Base-by-base conservation (phyloP, 108 stramenopile genomes). In the Pseudonitzschia delicatissima region DNA sequence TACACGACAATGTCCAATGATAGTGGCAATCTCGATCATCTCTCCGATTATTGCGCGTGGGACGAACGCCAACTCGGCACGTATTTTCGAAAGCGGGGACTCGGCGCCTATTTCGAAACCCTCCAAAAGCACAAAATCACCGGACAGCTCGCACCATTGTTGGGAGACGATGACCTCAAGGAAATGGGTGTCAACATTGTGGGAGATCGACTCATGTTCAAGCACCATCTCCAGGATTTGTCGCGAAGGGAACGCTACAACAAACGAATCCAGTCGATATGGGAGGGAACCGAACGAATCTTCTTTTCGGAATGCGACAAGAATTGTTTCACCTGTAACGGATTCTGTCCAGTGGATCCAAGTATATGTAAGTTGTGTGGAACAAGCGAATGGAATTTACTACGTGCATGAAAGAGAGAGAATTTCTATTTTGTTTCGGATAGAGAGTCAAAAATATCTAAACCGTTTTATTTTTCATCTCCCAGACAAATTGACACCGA, bases 111-210 rank as follows among this genome's bases (percentile, higher is more conserved):
- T 49, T 23, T 42, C 20, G 68, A 77, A 4, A 36, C 55, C 0
- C 8, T 83, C 0, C 45, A 44, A 18, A 35, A 73, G 39, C 82
- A 83, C 52, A 83, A 77, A 52, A 83, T 83, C 36, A 72, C 77
- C 13, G 82, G 82, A 6, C 53, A 53, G 13, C 29, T 79, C 2
- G 82, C 78, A 20, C 75, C 71, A 13, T 53, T 72, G 12, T 64
- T 83, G 27, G 64, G 47, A 17, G 77, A 83, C 53, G 40, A 44
- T 2, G 75, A 79, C 53, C 47, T 83, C 55, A 72, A 73, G 50
- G 78, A 83, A 39, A 83, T 83, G 75, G 81, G 81, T 3, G 62
- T 83, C 42, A 35, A 34, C 26, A 51, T 83, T 18, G 71, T 83
- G 4, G 82, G 82, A 8, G 82, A 83, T 34, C 71, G 82, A 5